These are phyloP conservation scores for Neocallimastix lanati DNA, from an alignment of 192 early-diverging fungal species.

Conservation along the genomic window DNA sequence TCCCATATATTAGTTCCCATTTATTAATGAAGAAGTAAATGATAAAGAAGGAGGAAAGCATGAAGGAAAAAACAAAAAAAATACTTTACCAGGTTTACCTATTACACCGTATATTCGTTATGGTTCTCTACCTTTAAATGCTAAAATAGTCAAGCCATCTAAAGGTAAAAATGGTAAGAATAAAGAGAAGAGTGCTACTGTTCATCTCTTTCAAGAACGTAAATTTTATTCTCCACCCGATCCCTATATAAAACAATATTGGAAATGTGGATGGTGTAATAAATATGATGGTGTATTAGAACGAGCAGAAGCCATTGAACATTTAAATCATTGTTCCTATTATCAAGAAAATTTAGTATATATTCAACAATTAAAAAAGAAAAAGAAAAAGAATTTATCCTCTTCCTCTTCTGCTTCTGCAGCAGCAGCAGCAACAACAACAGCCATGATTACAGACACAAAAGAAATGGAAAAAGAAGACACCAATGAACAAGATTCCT, in stretches of 20 bases:
- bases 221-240: neutral
- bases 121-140: neutral
- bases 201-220: slow-evolving; percentile 5
- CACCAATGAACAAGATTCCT: neutral
- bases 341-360: neutral
- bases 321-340: neutral
- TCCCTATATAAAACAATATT: neutral
- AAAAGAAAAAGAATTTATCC: too few relatives aligned
- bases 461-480: too few relatives aligned
- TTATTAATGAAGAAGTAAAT: neutral
- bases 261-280: neutral
- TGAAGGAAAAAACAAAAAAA: slow-evolving; percentile 10
- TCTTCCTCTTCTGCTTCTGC: too few relatives aligned
- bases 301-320: neutral
- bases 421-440: too few relatives aligned
- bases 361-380: neutral
- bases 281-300: neutral
- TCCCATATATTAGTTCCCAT: too few relatives aligned
- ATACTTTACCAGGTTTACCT: slow-evolving; percentile 3
- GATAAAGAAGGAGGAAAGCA: slow-evolving; percentile 8
- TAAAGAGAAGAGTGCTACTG: neutral
- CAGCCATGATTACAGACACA: too few relatives aligned
- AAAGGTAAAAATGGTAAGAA: neutral
- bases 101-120: slow-evolving; percentile 18
- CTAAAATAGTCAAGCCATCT: neutral